Base-by-base conservation (phyloP, 805 yeast species). In the Sugiyamaella chiloensis region DNA sequence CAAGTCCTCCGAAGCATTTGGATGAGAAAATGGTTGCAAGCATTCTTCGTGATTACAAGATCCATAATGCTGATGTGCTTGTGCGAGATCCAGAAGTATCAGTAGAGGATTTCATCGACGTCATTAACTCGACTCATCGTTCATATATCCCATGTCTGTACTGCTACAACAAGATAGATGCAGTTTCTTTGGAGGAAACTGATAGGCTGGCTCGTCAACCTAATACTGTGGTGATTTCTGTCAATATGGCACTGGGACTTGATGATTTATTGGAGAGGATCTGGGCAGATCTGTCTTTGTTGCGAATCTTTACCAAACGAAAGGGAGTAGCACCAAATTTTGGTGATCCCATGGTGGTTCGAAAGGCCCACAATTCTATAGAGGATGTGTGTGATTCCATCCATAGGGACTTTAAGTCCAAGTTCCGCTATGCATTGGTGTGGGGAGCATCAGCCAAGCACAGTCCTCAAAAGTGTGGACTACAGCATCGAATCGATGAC, bases 391-490 rank as follows among this genome's bases (percentile, higher is more conserved):
- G 99, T 71, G 90, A 91, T 62, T 77, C 93, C 9, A 84, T 91
- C 53, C 98, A 91, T 64, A 78, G 95, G 57, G 96, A 90, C 60
- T 85, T 91, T 74, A 90, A 89, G 61, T 82, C 85, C 54, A 87
- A 85, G 60, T 91, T 93, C 74, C 87, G 89, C 64, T 89, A 90
- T 64, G 98, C 98, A 0, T 68, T 89, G 60, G 96, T 91, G 4
- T 91, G 98, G 97, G 99, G 99, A 0, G 81, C 90, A 1, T 83
- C 95, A 40, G 85, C 97, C 5, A 93, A 93, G 64, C 96, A 88
- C 63, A 87, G 91, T 29, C 98, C 98, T 3, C 99, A 91, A 62
- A 91, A 91, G 63, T 91, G 98, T 73, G 98, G 99, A 0, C 71
- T 91, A 48, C 78, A 63, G 53, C 99, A 91, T 64, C 71, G 72